A percentile compares a stretch with the other conserved stretches of the same genome.
Conservation (phyloP, 306 rosid genomes). For the Quercus mongolica region DNA sequence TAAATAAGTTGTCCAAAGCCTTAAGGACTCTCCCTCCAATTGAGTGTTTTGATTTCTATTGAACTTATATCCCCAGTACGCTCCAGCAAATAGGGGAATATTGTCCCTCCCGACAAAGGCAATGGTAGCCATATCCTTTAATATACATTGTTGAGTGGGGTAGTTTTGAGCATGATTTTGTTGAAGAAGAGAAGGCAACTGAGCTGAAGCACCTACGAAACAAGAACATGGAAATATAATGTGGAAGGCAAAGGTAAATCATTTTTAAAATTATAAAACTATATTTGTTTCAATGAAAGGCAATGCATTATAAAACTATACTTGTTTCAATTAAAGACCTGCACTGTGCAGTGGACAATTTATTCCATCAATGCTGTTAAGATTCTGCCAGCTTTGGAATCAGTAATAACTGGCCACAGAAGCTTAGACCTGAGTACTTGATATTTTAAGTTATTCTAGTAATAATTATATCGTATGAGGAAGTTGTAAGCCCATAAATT, state of each 20-base stretch:
- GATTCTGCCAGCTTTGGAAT: not conserved
- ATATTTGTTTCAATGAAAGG: too few relatives aligned
- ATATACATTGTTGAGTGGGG: constrained; percentile 26
- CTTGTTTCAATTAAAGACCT: constrained; percentile 1
- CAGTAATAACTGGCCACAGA: not conserved
- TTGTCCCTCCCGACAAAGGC: too few relatives aligned
- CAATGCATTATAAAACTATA: not conserved
- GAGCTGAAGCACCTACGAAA: constrained; percentile 43
- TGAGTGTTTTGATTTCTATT: too few relatives aligned
- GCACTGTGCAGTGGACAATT: not conserved
- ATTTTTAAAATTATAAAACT: too few relatives aligned
- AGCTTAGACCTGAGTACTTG: too few relatives aligned
- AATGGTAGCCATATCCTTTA: not conserved
- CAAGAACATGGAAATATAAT: constrained; percentile 43
- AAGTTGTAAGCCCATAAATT: not conserved
- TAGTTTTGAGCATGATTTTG: constrained; percentile 96
- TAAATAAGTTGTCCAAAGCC: too few relatives aligned
- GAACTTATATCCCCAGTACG: too few relatives aligned
- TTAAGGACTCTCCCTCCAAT: too few relatives aligned
- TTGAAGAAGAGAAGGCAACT: constrained; percentile 53
- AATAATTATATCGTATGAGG: not conserved
- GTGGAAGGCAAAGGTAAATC: constrained; percentile 88
- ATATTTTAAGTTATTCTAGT: not conserved
- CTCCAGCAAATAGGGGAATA: too few relatives aligned
- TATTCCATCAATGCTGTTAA: not conserved